Conservation (phyloP, 2,329 filamentous ascomycete genomes). For the Drechmeria coniospora region DNA sequence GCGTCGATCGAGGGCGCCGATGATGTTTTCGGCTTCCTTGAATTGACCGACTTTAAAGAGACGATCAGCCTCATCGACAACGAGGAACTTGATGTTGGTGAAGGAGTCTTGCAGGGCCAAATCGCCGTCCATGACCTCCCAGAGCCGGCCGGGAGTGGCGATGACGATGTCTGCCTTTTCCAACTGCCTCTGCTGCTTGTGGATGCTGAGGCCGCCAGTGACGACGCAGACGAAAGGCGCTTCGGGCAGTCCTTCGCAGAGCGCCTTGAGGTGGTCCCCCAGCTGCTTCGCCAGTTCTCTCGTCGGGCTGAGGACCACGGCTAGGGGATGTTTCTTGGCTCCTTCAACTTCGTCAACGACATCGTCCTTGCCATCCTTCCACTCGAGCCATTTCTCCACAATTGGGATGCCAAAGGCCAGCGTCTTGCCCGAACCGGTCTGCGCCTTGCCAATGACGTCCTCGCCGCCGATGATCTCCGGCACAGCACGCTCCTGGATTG, state of each 20-base stretch:
- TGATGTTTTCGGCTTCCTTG: slow-evolving; percentile 81
- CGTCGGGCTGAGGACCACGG: slow-evolving; percentile 79
- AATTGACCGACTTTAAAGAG: slow-evolving; percentile 87
- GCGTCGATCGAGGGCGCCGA: slow-evolving; percentile 60
- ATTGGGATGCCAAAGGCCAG: slow-evolving; percentile 90
- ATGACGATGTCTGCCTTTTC: slow-evolving; percentile 82
- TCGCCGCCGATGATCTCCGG: slow-evolving; percentile 69
- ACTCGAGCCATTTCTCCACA: slow-evolving; percentile 62
- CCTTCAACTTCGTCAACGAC: slow-evolving; percentile 8
- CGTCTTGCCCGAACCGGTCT: slow-evolving; percentile 93
- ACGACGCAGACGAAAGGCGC: slow-evolving; percentile 69
- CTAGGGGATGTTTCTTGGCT: slow-evolving; percentile 39
- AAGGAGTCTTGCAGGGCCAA: slow-evolving; percentile 54
- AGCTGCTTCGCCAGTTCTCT: slow-evolving; percentile 89
- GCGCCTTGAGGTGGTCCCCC: slow-evolving; percentile 60
- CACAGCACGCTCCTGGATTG: slow-evolving; percentile 67
- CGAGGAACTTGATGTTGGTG: slow-evolving; percentile 62
- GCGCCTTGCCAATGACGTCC: slow-evolving; percentile 90
- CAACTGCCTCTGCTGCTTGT: slow-evolving; percentile 82
- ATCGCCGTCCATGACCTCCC: slow-evolving; percentile 79
- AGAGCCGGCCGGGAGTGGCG: slow-evolving; percentile 79
- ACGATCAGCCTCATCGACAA: slow-evolving; percentile 88
- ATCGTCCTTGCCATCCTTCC: slow-evolving; percentile 20
- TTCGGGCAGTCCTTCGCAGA: slow-evolving; percentile 47
- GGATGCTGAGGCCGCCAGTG: slow-evolving; percentile 83